These are phyloP conservation scores for Ceratocystis diversiconidia DNA, from an alignment of 2,329 filamentous ascomycete genomes.

Conservation along the genomic window DNA sequence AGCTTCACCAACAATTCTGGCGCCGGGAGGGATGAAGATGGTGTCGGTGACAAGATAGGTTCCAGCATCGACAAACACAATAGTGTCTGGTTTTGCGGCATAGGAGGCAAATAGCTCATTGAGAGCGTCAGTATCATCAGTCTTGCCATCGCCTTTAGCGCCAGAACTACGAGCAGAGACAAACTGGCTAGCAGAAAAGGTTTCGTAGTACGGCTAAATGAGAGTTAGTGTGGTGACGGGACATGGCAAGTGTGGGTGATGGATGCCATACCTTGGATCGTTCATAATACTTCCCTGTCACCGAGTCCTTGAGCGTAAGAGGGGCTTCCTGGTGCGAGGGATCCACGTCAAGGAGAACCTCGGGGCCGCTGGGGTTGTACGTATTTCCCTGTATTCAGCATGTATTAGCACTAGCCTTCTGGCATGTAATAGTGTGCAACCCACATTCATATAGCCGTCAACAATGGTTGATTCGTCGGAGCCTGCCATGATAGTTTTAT, in stretches of 20 bases:
- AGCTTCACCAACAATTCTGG: slow-evolving; percentile 46
- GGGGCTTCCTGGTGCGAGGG: slow-evolving; percentile 35
- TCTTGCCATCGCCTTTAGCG: slow-evolving; percentile 56
- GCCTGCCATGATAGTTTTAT: slow-evolving; percentile 30
- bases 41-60: slow-evolving; percentile 47
- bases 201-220: slow-evolving; percentile 50
- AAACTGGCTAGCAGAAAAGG: slow-evolving; percentile 43
- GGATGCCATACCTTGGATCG: slow-evolving; percentile 40
- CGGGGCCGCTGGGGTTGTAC: slow-evolving; percentile 38
- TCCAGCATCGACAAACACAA: slow-evolving; percentile 49
- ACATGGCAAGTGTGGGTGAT: background rate
- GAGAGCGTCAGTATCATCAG: slow-evolving; percentile 60
- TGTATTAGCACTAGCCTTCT: background rate
- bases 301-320: slow-evolving; percentile 37
- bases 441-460: slow-evolving; percentile 24
- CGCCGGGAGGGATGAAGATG: slow-evolving; percentile 32
- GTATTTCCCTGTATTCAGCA: slow-evolving; percentile 41
- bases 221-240: background rate
- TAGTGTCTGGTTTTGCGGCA: slow-evolving; percentile 36
- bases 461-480: background rate
- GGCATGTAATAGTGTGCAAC: background rate
- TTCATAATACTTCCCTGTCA: slow-evolving; percentile 43
- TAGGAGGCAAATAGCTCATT: slow-evolving; percentile 45
- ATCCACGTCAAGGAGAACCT: slow-evolving; percentile 35
- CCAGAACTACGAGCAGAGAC: slow-evolving; percentile 53